Evolutionary conservation across 2,329 filamentous ascomycete species (phyloP).

Genomic region (Rhinocladiella similis): DNA sequence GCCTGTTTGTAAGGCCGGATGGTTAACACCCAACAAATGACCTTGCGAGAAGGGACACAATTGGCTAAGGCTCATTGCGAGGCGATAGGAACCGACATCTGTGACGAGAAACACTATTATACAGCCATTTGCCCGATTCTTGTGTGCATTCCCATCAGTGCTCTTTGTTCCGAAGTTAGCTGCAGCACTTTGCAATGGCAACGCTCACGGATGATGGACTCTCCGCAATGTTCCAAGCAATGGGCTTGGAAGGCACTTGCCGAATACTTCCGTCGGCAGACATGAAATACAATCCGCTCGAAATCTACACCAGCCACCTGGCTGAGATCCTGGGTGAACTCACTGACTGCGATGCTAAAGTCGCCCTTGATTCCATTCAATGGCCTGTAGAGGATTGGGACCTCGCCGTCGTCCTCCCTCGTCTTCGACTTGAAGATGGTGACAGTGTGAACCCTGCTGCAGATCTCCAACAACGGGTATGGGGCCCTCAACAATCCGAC

Average conservation of each 20-base stretch:
- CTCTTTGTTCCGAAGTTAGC: background rate
- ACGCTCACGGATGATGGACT: slow-evolving; percentile 28
- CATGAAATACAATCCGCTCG: slow-evolving; percentile 66
- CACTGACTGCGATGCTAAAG: slow-evolving; percentile 67
- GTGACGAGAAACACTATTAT: background rate
- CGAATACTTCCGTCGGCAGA: slow-evolving; percentile 22
- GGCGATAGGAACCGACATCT: background rate
- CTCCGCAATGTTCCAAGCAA: slow-evolving; percentile 27
- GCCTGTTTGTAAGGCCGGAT: background rate
- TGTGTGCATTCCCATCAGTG: background rate
- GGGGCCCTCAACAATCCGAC: background rate
- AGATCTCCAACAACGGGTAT: slow-evolving; percentile 39
- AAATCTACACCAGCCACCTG: slow-evolving; percentile 77
- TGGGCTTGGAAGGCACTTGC: slow-evolving; percentile 25
- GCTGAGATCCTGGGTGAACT: slow-evolving; percentile 67
- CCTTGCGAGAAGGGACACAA: background rate
- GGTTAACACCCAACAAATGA: background rate
- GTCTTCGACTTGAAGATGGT: slow-evolving; percentile 73
- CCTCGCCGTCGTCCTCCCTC: slow-evolving; percentile 73
- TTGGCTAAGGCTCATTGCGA: background rate
- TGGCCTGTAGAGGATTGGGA: slow-evolving; percentile 87
- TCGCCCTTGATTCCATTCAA: slow-evolving; percentile 73
- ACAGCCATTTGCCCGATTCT: background rate
- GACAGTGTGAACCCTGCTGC: slow-evolving; percentile 63
- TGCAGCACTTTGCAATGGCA: background rate